Percentiles rank a stretch among this genome's conserved stretches.
Evolutionary conservation across 495 filamentous ascomycete species (phyloP).

Genomic region (Penicillium waksmanii): DNA sequence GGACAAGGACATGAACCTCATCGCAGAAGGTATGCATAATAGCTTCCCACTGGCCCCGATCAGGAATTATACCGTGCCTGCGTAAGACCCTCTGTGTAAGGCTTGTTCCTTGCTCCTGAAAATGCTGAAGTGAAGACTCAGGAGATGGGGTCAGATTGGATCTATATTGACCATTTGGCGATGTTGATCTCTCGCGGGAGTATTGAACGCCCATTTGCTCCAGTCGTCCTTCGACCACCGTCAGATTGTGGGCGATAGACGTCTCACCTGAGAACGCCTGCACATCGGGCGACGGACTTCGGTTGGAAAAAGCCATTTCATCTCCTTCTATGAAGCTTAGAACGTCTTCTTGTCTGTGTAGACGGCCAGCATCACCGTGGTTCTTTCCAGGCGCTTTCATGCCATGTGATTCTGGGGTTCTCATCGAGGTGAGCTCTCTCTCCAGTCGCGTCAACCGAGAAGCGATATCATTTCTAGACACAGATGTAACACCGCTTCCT

Average conservation of each 20-base stretch:
- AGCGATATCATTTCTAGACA: conserved; percentile 5
- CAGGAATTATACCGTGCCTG: conserved; percentile 14
- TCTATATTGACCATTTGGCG: conserved; percentile 12
- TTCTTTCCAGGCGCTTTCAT: not conserved
- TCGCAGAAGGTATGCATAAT: conserved; percentile 27
- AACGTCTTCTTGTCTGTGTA: not conserved
- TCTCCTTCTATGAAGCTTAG: not conserved
- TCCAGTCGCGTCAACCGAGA: conserved; percentile 19
- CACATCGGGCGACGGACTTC: not conserved
- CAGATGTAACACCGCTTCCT: not conserved
- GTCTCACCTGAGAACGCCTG: conserved; percentile 32
- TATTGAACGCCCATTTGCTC: conserved; percentile 26
- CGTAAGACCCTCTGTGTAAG: conserved; percentile 11
- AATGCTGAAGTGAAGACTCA: not conserved
- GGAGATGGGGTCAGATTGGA: conserved; percentile 20
- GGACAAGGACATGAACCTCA: conserved; percentile 31
- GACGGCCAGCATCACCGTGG: not conserved
- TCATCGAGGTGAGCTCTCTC: conserved; percentile 11
- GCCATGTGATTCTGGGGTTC: not conserved
- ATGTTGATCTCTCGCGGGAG: conserved; percentile 9
- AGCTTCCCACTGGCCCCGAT: conserved; percentile 20
- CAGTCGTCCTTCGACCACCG: conserved; percentile 29
- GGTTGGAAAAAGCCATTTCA: not conserved
- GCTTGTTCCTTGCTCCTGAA: not conserved
- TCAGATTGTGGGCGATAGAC: conserved; percentile 28